Conservation (phyloP, 1,284 basidiomycete genomes). For the Phellopilus nigrolimitatus region DNA sequence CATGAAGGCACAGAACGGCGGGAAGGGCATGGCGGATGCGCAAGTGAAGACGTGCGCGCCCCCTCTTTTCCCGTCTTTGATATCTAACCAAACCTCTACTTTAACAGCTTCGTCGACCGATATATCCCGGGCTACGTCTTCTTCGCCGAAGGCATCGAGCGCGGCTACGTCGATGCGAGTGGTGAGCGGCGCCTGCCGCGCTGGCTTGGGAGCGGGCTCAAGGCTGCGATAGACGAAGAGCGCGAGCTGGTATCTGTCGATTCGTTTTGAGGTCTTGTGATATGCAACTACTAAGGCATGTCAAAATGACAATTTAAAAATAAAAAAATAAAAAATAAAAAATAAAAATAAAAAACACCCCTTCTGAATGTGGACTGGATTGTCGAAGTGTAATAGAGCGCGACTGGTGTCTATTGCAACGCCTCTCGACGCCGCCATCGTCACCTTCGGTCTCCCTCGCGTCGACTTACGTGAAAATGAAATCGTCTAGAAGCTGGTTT, state of each 20-base stretch:
- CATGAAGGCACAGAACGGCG: constrained; percentile 82
- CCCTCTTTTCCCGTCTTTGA: constrained; percentile 2
- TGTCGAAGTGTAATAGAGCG: too few relatives aligned
- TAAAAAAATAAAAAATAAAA: too few relatives aligned
- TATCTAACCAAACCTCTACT: not conserved
- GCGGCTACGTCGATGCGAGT: constrained; percentile 9
- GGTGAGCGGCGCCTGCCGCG: not conserved
- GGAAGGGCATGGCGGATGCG: constrained; percentile 80
- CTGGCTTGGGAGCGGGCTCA: constrained; percentile 19
- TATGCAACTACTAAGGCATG: too few relatives aligned
- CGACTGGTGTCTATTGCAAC: too few relatives aligned
- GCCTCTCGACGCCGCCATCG: too few relatives aligned
- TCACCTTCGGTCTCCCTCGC: too few relatives aligned
- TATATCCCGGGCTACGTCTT: constrained; percentile 86
- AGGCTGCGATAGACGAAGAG: constrained; percentile 13
- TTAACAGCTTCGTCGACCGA: constrained; percentile 67
- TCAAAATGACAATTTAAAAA: too few relatives aligned
- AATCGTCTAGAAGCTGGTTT: too few relatives aligned
- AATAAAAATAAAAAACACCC: too few relatives aligned
- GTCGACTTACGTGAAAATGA: too few relatives aligned
- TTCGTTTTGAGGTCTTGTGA: constrained; percentile 16
- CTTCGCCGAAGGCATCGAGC: constrained; percentile 47
- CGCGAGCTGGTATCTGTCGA: constrained; percentile 8
- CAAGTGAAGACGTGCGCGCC: constrained; percentile 60
- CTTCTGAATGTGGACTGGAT: too few relatives aligned